A percentile compares a stretch with the other conserved stretches of the same genome.
phyloP scores from a whole-genome alignment of 305 asterid genomes.

The Solanum hybrid region DNA sequence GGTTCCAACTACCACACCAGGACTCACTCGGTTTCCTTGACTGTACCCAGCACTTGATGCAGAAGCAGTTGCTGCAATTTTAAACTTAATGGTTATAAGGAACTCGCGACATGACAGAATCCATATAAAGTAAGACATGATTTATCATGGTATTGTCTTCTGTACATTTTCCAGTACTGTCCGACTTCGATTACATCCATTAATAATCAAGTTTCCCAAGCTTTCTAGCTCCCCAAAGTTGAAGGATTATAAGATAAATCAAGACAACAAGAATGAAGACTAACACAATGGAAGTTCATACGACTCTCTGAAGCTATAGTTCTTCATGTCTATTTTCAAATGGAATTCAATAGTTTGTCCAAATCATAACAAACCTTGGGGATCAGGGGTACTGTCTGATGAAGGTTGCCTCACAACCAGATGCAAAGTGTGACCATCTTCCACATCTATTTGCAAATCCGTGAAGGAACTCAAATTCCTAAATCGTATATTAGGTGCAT shows the following conservation, averaged over 20 bases:
- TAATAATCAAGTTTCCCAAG: not conserved
- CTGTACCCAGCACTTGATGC: constrained; percentile 35
- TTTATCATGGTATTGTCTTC: not conserved
- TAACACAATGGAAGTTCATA: not conserved
- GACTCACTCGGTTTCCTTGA: constrained; percentile 38
- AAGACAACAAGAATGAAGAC: not conserved
- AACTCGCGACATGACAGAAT: not conserved
- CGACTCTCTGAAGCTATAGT: not conserved
- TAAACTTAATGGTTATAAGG: not conserved
- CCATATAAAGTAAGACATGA: not conserved
- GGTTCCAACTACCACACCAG: constrained; percentile 73
- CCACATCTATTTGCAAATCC: constrained; percentile 53
- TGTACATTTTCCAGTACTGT: not conserved
- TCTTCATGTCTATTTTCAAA: not conserved
- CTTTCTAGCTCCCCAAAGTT: not conserved
- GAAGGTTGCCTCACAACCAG: constrained; percentile 83
- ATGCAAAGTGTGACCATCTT: constrained; percentile 97
- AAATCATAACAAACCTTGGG: constrained; percentile 45
- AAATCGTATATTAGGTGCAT: not conserved
- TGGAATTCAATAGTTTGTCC: not conserved
- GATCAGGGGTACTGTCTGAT: constrained; percentile 36
- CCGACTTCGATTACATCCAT: not conserved
- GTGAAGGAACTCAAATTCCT: constrained; percentile 44
- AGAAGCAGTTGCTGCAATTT: constrained; percentile 53
- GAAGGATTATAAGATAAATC: not conserved